phyloP scores from a whole-genome alignment of 2,329 filamentous ascomycete genomes.

The Cordyceps cateniannulata region DNA sequence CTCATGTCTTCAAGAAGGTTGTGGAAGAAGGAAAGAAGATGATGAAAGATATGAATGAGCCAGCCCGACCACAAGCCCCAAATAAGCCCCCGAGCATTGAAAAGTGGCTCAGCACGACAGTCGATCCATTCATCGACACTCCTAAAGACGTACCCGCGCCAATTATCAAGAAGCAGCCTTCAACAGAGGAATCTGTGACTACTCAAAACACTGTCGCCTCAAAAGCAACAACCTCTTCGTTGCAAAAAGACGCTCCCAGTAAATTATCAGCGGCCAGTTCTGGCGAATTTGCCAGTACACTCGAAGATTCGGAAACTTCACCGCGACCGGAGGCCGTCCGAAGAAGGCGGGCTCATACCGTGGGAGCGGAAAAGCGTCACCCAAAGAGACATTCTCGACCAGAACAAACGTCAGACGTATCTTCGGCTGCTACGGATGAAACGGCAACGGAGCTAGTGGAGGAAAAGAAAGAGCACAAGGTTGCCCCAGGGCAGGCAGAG shows the following conservation, averaged over 20 bases:
- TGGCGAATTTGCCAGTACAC: background rate
- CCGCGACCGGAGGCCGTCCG: background rate
- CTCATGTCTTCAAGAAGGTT: conserved; percentile 59
- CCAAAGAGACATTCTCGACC: background rate
- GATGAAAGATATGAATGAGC: conserved; percentile 53
- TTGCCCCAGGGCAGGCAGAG: conserved; percentile 20
- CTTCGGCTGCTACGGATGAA: background rate
- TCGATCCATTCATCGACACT: conserved; percentile 54
- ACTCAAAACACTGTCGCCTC: background rate
- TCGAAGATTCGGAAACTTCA: background rate
- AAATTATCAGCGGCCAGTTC: background rate
- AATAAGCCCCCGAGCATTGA: conserved; percentile 60
- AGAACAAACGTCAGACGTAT: background rate
- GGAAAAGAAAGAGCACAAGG: background rate
- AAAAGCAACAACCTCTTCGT: background rate
- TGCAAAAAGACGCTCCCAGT: background rate
- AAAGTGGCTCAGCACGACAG: conserved; percentile 56
- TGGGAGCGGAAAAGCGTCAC: background rate
- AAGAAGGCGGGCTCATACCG: conserved; percentile 1
- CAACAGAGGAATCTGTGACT: background rate
- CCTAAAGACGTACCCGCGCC: conserved; percentile 13
- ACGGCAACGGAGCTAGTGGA: conserved; percentile 8
- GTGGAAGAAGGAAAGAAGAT: conserved; percentile 60
- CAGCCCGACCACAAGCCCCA: conserved; percentile 38
- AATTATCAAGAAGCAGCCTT: background rate